Evolutionary conservation across 148 eudicot genomes (phyloP).

Genomic region (Talinum fruticosum): DNA sequence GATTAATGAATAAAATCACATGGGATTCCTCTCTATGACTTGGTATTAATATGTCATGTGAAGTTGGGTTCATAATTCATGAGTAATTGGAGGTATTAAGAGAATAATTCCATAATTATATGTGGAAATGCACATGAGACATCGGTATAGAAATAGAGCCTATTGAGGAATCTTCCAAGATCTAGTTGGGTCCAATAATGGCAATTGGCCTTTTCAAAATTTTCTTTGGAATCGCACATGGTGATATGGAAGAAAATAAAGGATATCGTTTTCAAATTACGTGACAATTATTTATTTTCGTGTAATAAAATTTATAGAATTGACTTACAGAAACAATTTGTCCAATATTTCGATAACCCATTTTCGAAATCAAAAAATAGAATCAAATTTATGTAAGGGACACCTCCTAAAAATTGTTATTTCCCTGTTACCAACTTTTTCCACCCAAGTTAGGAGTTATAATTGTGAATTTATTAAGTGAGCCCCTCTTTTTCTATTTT

Average conservation of each 20-base stretch:
- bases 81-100: neutral
- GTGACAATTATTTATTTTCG: too few species aligned
- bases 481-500: neutral
- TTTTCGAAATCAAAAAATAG: too few species aligned
- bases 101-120: neutral
- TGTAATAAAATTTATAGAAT: too few species aligned
- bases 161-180: neutral
- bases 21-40: neutral
- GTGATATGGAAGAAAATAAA: too few species aligned
- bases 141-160: too few species aligned
- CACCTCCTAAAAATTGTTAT: neutral
- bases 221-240: neutral
- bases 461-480: neutral
- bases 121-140: neutral
- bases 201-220: neutral
- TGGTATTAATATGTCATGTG: neutral
- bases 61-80: neutral
- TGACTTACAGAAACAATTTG: too few species aligned
- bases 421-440: neutral
- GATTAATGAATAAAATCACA: neutral
- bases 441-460: neutral
- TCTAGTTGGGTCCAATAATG: neutral
- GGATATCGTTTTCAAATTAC: too few species aligned
- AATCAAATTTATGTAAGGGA: too few species aligned
- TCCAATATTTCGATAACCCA: neutral